Conservation (phyloP, 805 yeast genomes). For the Cyberlindnera samutprakarnensis region DNA sequence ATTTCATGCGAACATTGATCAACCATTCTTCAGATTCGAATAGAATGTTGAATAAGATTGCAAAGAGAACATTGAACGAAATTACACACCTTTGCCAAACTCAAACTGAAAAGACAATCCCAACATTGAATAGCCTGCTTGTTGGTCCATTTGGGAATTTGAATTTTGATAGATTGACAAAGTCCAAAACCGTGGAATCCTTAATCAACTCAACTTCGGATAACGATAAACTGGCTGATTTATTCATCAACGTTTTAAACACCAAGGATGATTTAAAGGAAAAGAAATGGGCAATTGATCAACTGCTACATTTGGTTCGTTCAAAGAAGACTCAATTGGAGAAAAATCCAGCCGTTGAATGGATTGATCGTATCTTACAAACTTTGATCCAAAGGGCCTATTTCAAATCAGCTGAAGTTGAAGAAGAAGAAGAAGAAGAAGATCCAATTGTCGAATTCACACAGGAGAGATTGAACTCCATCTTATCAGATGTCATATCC, state of each 20-base stretch:
- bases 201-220: constrained; percentile 8
- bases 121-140: constrained; percentile 28
- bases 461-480: constrained; percentile 59
- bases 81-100: constrained; percentile 32
- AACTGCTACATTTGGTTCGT: constrained; percentile 44
- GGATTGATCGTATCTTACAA: constrained; percentile 25
- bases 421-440: constrained; percentile 9
- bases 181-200: constrained; percentile 52
- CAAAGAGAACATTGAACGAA: constrained; percentile 41
- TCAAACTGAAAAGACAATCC: constrained; percentile 29
- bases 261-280: constrained; percentile 9
- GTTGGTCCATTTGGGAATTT: constrained; percentile 45
- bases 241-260: constrained; percentile 18
- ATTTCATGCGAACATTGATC: constrained; percentile 63
- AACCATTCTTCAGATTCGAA: constrained; percentile 67
- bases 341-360: constrained; percentile 16
- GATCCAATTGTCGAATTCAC: constrained; percentile 34
- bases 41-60: constrained; percentile 59
- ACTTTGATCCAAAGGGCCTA: constrained; percentile 25
- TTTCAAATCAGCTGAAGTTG: constrained; percentile 12
- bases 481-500: constrained; percentile 51
- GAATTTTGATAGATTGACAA: constrained; percentile 72
- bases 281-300: constrained; percentile 52
- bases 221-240: constrained; percentile 6
- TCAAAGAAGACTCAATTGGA: constrained; percentile 29